Percentiles rank a stretch among this genome's conserved stretches.
Evolutionary conservation across 108 stramenopile species (phyloP).

Genomic region (Skeletonema costatum): DNA sequence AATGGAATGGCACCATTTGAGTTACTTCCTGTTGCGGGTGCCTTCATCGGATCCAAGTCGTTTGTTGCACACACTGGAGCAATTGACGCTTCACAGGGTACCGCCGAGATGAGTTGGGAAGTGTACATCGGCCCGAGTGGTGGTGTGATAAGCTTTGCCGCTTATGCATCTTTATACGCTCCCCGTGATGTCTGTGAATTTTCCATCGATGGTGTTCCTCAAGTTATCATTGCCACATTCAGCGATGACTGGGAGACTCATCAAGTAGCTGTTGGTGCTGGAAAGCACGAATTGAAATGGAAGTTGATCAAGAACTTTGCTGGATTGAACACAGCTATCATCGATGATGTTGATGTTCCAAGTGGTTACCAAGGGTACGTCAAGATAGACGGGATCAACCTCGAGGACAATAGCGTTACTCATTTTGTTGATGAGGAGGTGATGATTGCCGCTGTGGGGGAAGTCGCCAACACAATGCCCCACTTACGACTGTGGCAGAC

Average conservation of each 20-base stretch:
- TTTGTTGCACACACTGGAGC: constrained; percentile 27
- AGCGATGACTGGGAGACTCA: constrained; percentile 22
- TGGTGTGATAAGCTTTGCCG: constrained; percentile 27
- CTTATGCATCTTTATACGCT: constrained; percentile 29
- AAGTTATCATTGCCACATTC: constrained; percentile 21
- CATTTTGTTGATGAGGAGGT: neutral
- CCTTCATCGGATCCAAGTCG: constrained; percentile 16
- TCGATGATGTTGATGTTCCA: constrained; percentile 27
- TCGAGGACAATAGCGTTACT: constrained; percentile 12
- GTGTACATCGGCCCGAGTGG: constrained; percentile 23
- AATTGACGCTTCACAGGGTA: neutral
- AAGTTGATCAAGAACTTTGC: constrained; percentile 39
- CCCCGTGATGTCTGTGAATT: constrained; percentile 39
- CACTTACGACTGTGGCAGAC: neutral
- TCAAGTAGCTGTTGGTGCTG: constrained; percentile 20
- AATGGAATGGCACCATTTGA: constrained; percentile 5
- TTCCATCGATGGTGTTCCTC: constrained; percentile 26
- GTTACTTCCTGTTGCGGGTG: constrained; percentile 16
- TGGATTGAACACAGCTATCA: constrained; percentile 19
- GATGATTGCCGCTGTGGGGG: neutral
- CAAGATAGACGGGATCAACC: constrained; percentile 44
- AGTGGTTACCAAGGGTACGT: constrained; percentile 30
- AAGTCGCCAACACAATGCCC: neutral
- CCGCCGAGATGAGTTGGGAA: constrained; percentile 22
- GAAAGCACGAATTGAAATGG: constrained; percentile 33